Conservation (phyloP, 1,139 yeast genomes). For the Debaryomyces sp. region DNA sequence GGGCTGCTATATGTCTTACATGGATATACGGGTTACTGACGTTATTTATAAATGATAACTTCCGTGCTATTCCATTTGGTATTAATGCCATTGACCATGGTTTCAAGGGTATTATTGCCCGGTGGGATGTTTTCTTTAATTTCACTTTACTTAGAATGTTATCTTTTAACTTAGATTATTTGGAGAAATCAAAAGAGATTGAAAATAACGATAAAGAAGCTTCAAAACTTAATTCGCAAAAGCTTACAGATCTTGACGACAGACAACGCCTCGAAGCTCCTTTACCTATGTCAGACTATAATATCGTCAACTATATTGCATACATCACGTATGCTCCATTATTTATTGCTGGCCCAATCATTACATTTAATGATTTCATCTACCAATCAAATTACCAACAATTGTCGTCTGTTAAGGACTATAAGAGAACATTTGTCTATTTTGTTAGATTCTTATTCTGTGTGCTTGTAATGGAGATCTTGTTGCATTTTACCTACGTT, state of each 20-base stretch:
- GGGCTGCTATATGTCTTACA: slow-evolving; percentile 39
- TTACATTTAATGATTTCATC: slow-evolving; percentile 88
- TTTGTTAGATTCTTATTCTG: slow-evolving; percentile 72
- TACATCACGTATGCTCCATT: slow-evolving; percentile 85
- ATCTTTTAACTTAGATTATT: slow-evolving; percentile 79
- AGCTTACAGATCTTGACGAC: slow-evolving; percentile 48
- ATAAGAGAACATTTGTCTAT: slow-evolving; percentile 58
- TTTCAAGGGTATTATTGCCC: slow-evolving; percentile 70
- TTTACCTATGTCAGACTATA: slow-evolving; percentile 62
- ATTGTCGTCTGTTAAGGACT: slow-evolving; percentile 43
- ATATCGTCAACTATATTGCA: slow-evolving; percentile 64
- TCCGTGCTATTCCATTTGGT: slow-evolving; percentile 57
- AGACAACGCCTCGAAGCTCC: slow-evolving; percentile 70
- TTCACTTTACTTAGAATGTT: slow-evolving; percentile 83
- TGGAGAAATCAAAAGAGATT: slow-evolving; percentile 42
- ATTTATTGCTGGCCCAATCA: slow-evolving; percentile 91
- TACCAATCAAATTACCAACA: slow-evolving; percentile 61
- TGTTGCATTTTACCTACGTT: slow-evolving; percentile 86
- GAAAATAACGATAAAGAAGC: slow-evolving; percentile 15
- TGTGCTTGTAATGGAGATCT: slow-evolving; percentile 81
- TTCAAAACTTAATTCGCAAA: slow-evolving; percentile 14
- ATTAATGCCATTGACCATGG: slow-evolving; percentile 56
- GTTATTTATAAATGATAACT: slow-evolving; percentile 75
- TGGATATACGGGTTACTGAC: slow-evolving; percentile 83
- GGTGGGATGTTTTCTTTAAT: slow-evolving; percentile 97